Percentiles rank a stretch among this genome's conserved stretches.
phyloP scores from a whole-genome alignment of 495 filamentous ascomycete species.

The Penicillium antarcticum region DNA sequence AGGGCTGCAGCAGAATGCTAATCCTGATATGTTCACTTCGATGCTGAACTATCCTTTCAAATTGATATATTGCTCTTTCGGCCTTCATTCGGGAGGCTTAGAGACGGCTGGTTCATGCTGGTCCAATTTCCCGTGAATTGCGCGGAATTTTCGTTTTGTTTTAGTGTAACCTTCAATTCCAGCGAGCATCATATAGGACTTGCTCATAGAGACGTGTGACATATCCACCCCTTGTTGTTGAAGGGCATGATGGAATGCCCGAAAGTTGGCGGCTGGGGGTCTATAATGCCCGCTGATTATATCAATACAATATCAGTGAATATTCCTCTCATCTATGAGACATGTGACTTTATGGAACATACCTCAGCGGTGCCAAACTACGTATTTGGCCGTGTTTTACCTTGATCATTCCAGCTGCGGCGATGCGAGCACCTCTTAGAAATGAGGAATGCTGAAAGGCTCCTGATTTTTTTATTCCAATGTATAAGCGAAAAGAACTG shows the following conservation, averaged over 20 bases:
- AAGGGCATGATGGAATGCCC: conserved; percentile 70
- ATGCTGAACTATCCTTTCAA: no score
- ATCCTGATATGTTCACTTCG: no score
- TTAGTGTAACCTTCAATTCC: conserved; percentile 77
- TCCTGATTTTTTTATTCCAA: conserved; percentile 86
- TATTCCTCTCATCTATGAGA: background rate
- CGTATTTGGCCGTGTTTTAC: conserved; percentile 74
- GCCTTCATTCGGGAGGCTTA: no score
- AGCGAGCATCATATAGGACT: conserved; percentile 75
- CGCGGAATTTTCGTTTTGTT: conserved; percentile 56
- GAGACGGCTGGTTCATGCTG: no score
- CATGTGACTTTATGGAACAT: background rate
- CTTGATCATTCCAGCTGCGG: conserved; percentile 80
- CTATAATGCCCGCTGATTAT: conserved; percentile 73
- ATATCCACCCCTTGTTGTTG: conserved; percentile 76
- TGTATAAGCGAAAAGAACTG: conserved; percentile 80
- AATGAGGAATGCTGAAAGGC: conserved; percentile 91
- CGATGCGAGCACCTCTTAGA: conserved; percentile 74
- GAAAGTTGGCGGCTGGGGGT: conserved; percentile 75
- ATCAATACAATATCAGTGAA: conserved; percentile 34
- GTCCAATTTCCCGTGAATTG: conserved; percentile 34
- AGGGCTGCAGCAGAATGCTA: no score
- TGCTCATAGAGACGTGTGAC: conserved; percentile 69
- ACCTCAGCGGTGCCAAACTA: conserved; percentile 44
- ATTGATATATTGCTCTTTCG: no score